phyloP scores from a whole-genome alignment of 768 basidiomycete genomes.

The Pleurotus cornucopiae region DNA sequence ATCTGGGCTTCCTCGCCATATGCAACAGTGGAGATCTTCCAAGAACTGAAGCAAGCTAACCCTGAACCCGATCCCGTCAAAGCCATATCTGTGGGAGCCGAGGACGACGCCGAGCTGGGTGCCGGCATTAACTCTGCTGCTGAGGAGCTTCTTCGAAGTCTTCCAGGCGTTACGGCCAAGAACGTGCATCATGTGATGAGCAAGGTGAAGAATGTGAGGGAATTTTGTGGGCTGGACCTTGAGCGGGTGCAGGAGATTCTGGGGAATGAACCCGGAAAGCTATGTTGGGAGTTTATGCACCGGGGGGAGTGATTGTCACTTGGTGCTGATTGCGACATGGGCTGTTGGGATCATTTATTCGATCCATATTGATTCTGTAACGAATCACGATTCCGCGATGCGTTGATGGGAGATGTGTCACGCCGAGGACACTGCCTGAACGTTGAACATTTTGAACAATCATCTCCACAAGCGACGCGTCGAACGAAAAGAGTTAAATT shows the following conservation, averaged over 20 bases:
- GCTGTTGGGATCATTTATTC: too few species aligned
- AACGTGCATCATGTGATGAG: slow-evolving; percentile 83
- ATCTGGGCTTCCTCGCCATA: slow-evolving; percentile 98
- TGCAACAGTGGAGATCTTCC: slow-evolving; percentile 87
- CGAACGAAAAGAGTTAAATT: too few species aligned
- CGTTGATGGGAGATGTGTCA: too few species aligned
- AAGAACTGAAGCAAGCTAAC: slow-evolving; percentile 79
- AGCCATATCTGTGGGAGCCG: slow-evolving; percentile 79
- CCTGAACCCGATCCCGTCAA: slow-evolving; percentile 75
- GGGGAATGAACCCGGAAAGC: slow-evolving; percentile 77
- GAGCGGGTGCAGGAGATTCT: slow-evolving; percentile 66
- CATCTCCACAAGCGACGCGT: too few species aligned
- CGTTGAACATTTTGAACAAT: too few species aligned
- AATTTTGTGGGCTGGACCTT: slow-evolving; percentile 63
- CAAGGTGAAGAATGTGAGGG: slow-evolving; percentile 71
- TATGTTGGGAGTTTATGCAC: slow-evolving; percentile 81
- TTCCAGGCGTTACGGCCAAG: slow-evolving; percentile 84
- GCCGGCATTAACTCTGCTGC: slow-evolving; percentile 69
- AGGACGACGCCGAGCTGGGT: slow-evolving; percentile 64
- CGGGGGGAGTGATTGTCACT: slow-evolving; percentile 43
- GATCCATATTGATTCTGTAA: too few species aligned
- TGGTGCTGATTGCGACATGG: too few species aligned
- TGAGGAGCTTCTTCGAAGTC: slow-evolving; percentile 75
- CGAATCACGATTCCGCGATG: too few species aligned
- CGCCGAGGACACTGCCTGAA: too few species aligned